Percentiles rank a stretch among this genome's conserved stretches.
Conservation (phyloP, 1,284 basidiomycete species). For the Fomitopsis betulina region DNA sequence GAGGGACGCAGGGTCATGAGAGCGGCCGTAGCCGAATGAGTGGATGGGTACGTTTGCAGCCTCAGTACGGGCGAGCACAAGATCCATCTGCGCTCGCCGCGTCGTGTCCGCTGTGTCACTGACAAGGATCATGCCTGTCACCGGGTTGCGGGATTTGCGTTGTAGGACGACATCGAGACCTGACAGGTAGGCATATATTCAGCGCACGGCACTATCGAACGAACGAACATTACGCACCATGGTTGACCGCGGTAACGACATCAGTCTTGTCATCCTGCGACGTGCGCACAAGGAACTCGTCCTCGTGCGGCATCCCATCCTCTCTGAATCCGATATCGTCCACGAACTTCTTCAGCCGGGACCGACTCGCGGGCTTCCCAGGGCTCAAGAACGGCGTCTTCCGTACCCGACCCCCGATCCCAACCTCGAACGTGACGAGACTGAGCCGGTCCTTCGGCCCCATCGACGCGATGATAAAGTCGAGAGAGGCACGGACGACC, state of each 20-base stretch:
- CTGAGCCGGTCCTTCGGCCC: conserved; percentile 76
- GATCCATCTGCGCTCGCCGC: conserved; percentile 96
- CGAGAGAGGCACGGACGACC: conserved; percentile 80
- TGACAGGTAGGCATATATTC: conserved; percentile 27
- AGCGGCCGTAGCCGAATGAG: conserved; percentile 93
- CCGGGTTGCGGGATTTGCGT: conserved; percentile 85
- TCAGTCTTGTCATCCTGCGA: conserved; percentile 88
- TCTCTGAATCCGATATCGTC: conserved; percentile 56
- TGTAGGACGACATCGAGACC: conserved; percentile 92
- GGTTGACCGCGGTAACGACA: conserved; percentile 94
- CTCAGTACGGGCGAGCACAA: conserved; percentile 93
- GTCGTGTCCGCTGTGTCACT: conserved; percentile 90
- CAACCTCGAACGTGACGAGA: conserved; percentile 87
- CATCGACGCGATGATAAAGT: conserved; percentile 78
- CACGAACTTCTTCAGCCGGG: conserved; percentile 72
- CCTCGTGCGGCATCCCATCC: conserved; percentile 38
- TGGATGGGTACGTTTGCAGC: conserved; percentile 96
- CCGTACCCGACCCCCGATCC: conserved; percentile 70
- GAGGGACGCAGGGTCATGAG: conserved; percentile 95
- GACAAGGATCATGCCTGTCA: conserved; percentile 89
- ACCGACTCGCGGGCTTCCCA: conserved; percentile 65
- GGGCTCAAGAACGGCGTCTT: conserved; percentile 86
- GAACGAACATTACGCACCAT: conserved; percentile 47
- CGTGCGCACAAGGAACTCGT: conserved; percentile 75
- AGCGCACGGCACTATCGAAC: conserved; percentile 4